A percentile compares a stretch with the other conserved stretches of the same genome.
Conservation (phyloP, 73 alveolate species). For the Paramecium biaurelia region DNA sequence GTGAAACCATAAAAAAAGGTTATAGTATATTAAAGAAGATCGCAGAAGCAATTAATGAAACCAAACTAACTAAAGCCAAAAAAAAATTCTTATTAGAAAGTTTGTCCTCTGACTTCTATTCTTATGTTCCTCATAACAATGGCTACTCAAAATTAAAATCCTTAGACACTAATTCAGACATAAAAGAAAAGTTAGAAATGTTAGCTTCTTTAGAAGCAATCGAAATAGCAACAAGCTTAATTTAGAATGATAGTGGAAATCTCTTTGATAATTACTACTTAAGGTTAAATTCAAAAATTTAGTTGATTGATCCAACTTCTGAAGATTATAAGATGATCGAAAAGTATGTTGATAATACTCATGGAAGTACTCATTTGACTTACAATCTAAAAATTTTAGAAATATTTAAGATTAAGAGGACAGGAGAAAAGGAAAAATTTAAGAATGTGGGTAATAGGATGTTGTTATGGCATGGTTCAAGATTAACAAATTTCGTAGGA, state of each 20-base stretch:
- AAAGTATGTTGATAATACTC: slow-evolving; percentile 69
- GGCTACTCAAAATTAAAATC: slow-evolving; percentile 52
- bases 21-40: slow-evolving; percentile 21
- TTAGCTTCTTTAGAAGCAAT: slow-evolving; percentile 76
- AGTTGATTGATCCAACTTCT: slow-evolving; percentile 47
- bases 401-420: slow-evolving; percentile 74
- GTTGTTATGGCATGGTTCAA: slow-evolving; percentile 97
- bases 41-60: background rate
- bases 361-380: slow-evolving; percentile 67
- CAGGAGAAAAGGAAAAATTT: slow-evolving; percentile 73
- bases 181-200: slow-evolving; percentile 86
- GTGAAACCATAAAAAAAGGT: slow-evolving; percentile 34
- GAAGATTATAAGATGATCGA: slow-evolving; percentile 65
- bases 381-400: slow-evolving; percentile 66
- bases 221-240: slow-evolving; percentile 73
- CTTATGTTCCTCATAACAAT: slow-evolving; percentile 53
- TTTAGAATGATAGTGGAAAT: slow-evolving; percentile 62
- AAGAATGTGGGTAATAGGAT: slow-evolving; percentile 70
- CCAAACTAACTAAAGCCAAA: background rate
- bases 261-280: slow-evolving; percentile 72
- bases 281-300: slow-evolving; percentile 70
- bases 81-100: background rate
- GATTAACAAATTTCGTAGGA: slow-evolving; percentile 92
- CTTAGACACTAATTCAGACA: slow-evolving; percentile 74
- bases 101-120: slow-evolving; percentile 29